A percentile compares a stretch with the other conserved stretches of the same genome.
These are phyloP conservation scores for Cardamine occulta DNA, from an alignment of 345 rosid genomes.

Conservation along the genomic window DNA sequence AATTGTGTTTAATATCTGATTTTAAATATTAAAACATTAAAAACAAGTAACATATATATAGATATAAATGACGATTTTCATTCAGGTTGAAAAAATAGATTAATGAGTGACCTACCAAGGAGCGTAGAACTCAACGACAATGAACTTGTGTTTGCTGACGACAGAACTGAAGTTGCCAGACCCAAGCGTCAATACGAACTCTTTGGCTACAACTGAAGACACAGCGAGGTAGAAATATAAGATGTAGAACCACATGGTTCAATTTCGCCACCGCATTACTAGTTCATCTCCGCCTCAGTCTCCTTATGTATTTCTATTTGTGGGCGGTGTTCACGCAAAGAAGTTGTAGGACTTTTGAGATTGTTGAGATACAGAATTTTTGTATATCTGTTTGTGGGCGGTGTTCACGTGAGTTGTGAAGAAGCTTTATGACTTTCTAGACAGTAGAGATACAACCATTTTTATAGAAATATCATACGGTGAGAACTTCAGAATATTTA, in stretches of 20 bases:
- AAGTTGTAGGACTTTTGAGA: neutral
- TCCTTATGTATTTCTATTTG: neutral
- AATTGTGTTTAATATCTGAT: too few species aligned
- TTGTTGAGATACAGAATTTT: neutral
- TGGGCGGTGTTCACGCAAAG: neutral
- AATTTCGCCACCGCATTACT: neutral
- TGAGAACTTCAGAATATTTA: too few species aligned
- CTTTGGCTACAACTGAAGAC: neutral
- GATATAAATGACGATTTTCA: too few species aligned
- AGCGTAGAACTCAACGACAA: neutral
- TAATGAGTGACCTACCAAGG: neutral
- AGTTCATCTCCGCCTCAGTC: neutral
- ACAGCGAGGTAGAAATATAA: neutral
- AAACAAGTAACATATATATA: too few species aligned
- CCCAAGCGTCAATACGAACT: neutral
- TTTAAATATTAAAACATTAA: too few species aligned
- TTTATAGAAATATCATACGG: too few species aligned
- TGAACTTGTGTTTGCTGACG: neutral
- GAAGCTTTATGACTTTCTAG: neutral
- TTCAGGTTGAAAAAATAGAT: neutral
- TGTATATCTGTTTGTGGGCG: neutral
- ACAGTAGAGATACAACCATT: neutral
- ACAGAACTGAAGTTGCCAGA: neutral
- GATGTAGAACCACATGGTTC: neutral
- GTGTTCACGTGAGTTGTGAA: neutral